Base-by-base conservation (phyloP, 352 stramenopile genomes). In the Globisporangium sylvaticum region DNA sequence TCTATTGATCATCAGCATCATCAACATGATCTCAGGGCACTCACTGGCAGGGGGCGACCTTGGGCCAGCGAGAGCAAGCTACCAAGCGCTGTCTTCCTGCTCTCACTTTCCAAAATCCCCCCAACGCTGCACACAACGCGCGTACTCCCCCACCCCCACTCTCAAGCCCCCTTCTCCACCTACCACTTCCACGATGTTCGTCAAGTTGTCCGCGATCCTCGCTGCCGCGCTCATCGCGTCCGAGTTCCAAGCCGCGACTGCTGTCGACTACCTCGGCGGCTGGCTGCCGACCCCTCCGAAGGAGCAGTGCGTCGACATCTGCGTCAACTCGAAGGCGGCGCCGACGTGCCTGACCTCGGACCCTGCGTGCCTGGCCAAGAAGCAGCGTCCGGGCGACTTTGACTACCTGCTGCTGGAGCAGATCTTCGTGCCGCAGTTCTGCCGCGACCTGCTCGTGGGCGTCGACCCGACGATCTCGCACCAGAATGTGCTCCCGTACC, bases 361-460 rank as follows among this genome's bases (percentile, higher is more conserved):
- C 60, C 72, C 76, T n/a, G 69, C 68, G 12, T 89, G 83, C 56
- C 68, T 86, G 61, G 72, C 76, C 60, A 90, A 89, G 77, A 66
- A 77, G 60, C 80, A 87, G 67, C 70, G 74, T 52, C 78, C 81
- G 15, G 79, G 82, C 42, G 83, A 90, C 75, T 91, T 81, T 46
- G 84, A 91, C 76, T 91, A 87, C 70, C 66, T 92, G 53, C 62
- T 91, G 32, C 67, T 92, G n/a, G 82, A 92, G 71, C 77, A 92
- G 70, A 70, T 92, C 62, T 92, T 84, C 64, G 72, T 87, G 64
- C 84, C 84, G 66, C 84, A 92, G 72, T 90, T 89, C 70, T 92
- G 84, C 69, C 84, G 84, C 48, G 84, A 92, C 62, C 69, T 92
- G 46, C 77, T 90, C 34, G 61, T 78, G 0, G 84, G 84, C 52